Percentiles rank a stretch among this genome's conserved stretches.
phyloP scores from a whole-genome alignment of 1,139 yeast genomes.

The Yamadazyma buinensis region DNA sequence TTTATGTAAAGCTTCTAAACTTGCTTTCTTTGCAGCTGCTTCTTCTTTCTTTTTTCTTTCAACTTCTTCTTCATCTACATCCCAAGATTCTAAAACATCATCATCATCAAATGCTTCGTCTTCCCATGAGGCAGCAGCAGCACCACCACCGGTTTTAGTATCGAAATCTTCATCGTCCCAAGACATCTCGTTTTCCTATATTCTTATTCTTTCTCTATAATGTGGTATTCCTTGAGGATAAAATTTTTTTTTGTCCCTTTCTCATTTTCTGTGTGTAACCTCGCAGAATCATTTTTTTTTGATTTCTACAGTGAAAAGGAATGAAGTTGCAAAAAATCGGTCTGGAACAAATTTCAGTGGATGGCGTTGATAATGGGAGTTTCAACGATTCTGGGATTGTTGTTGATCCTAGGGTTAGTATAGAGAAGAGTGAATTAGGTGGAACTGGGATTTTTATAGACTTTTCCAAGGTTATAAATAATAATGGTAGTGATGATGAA shows the following conservation, averaged over 20 bases:
- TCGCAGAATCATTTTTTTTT: no score
- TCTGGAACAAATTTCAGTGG: conserved; percentile 12
- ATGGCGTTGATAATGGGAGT: conserved; percentile 16
- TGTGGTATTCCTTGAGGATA: conserved; percentile 1
- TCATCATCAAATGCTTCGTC: conserved; percentile 81
- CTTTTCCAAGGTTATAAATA: neutral
- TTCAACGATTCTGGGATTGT: conserved; percentile 13
- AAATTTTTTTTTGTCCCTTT: no score
- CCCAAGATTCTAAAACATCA: conserved; percentile 79
- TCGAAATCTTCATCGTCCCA: conserved; percentile 92
- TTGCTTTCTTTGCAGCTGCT: conserved; percentile 42
- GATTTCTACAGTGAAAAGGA: no score
- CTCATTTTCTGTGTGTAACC: no score
- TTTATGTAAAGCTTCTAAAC: conserved; percentile 35
- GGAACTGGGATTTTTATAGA: conserved; percentile 33
- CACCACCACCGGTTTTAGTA: conserved; percentile 44
- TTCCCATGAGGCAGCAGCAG: conserved; percentile 63
- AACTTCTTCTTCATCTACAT: conserved; percentile 62
- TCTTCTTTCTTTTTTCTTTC: conserved; percentile 42
- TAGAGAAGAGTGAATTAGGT: conserved; percentile 25
- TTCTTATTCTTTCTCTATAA: neutral
- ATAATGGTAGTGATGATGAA: conserved; percentile 1
- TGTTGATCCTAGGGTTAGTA: conserved; percentile 15
- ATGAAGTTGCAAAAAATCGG: conserved; percentile 1
- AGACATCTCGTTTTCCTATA: conserved; percentile 27